A percentile compares a stretch with the other conserved stretches of the same genome.
Evolutionary conservation across 176 grass and related monocot species (phyloP).

Genomic region (sorghum (Sorghum bicolor)): Sorghum_bicolor_NCBIv3 NC_012879.2:27173001-27173500

Average conservation of each 20-base stretch:
- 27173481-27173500: constrained; percentile 47
- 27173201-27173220: background rate
- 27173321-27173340: background rate
- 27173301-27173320: background rate
- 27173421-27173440: background rate
- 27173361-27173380: background rate
- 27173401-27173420: background rate
- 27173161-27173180: background rate
- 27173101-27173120: background rate
- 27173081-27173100: background rate
- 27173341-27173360: background rate
- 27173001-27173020: background rate
- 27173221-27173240: background rate
- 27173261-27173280: background rate
- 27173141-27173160: background rate
- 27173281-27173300: background rate
- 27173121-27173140: background rate
- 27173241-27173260: background rate
- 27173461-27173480: background rate
- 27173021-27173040: background rate
- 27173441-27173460: background rate
- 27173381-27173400: background rate
- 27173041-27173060: background rate
- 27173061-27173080: background rate
- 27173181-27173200: background rate